Evolutionary conservation across 2,329 filamentous ascomycete genomes (phyloP), one percentile per base, ranked within the genome.

Genomic region (Leptographium wingfieldii): DNA sequence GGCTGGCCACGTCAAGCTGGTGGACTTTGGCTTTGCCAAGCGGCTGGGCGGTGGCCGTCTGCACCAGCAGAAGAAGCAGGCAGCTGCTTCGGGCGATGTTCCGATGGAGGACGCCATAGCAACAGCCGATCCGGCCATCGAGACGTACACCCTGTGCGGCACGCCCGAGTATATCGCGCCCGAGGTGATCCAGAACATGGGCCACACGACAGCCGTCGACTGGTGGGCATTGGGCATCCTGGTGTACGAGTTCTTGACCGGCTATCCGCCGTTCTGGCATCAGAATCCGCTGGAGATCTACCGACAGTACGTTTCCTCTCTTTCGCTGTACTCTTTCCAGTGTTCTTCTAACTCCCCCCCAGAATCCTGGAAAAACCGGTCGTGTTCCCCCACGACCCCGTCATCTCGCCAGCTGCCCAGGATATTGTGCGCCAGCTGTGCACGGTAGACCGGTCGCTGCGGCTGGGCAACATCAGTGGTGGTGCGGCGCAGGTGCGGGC

Each of bases 151-250:
- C 3, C 79, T 92, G 33, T 92, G 88, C 72, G 88, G 88, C 57
- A 92, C 88, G 1, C 88, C 88, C 54, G 88, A 92, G 69, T 92
- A 92, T 70, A 82, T 92, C 54, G 88, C 88, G 2, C 88, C 88
- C 5, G 88, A 92, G 73, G 88, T 92, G 51, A 92, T 92, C 66
- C 83, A 90, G 65, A 91, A 90, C 70, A 90, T 89, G 69, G 88
- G 87, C 14, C 84, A 87, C 68, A 85, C 82, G 3, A 84, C 82
- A 2, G 87, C 88, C 16, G 88, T 92, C 43, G 88, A 92, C 75
- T 92, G 88, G 88, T 92, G 89, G 89, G 88, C 89, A 0, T 77
- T 94, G 65, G 89, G 89, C 31, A 91, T 92, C 65, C 73, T 94
- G 60, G 85, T 92, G 61, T 92, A 90, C 71, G 89, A 94, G 69